phyloP scores from a whole-genome alignment of 2,329 filamentous ascomycete species.

The Colletotrichum sp. region DNA sequence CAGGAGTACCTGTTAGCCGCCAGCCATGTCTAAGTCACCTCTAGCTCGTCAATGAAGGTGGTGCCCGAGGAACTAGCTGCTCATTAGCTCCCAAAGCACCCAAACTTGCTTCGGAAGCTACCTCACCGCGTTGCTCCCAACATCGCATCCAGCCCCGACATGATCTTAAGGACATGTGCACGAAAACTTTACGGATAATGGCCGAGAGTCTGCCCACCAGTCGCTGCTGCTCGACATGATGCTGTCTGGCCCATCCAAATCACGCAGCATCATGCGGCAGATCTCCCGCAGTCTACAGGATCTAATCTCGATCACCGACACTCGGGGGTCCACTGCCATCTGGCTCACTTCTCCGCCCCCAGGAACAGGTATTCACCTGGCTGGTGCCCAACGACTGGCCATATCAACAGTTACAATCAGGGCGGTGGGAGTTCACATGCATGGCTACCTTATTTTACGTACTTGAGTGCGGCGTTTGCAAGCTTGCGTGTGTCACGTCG shows the following conservation, averaged over 20 bases:
- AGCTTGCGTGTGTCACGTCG: not conserved
- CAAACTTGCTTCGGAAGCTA: conserved; percentile 6
- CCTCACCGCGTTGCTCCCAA: not conserved
- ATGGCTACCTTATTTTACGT: not conserved
- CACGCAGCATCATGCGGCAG: conserved; percentile 4
- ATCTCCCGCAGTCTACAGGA: conserved; percentile 14
- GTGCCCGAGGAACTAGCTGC: not conserved
- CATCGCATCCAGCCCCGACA: not conserved
- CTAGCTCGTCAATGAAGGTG: not conserved
- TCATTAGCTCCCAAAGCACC: not conserved
- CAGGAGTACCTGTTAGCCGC: not conserved
- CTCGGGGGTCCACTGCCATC: not conserved
- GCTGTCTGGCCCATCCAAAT: not conserved
- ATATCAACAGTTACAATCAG: not conserved
- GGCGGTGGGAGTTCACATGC: not conserved
- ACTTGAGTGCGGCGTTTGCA: not conserved
- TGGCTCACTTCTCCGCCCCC: not conserved
- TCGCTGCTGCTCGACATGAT: not conserved
- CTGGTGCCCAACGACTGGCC: not conserved
- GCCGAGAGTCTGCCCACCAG: not conserved
- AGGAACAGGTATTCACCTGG: not conserved
- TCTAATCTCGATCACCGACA: conserved; percentile 11
- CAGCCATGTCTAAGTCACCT: not conserved
- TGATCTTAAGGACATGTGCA: not conserved
- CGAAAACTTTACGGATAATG: not conserved